Evolutionary conservation across 202 grass and related monocot species (phyloP).

Genomic region (Eragrostis tef): DNA sequence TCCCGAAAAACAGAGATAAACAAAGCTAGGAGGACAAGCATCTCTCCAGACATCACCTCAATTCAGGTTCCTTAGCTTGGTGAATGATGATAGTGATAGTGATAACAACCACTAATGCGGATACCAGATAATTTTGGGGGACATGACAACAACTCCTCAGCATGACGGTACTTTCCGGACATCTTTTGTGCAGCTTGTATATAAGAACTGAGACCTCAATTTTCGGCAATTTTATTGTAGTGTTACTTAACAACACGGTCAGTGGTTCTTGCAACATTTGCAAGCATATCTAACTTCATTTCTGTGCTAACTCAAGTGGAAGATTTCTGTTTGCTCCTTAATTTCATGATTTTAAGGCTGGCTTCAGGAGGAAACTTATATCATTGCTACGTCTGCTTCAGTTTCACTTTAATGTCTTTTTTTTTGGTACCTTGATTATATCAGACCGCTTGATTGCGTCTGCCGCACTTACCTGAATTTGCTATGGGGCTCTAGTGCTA

Average conservation of each 20-base stretch:
- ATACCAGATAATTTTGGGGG: neutral
- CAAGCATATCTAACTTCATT: neutral
- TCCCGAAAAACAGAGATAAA: too few relatives aligned
- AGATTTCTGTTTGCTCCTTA: neutral
- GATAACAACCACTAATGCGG: neutral
- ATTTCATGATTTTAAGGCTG: too few relatives aligned
- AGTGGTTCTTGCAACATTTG: neutral
- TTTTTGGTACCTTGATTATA: neutral
- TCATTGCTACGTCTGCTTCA: too few relatives aligned
- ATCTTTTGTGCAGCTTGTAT: neutral
- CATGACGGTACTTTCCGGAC: neutral
- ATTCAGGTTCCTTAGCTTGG: neutral
- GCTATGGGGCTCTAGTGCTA: too few relatives aligned
- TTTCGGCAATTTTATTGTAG: neutral
- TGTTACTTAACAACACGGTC: neutral
- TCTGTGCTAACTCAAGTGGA: neutral
- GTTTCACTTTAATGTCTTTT: neutral
- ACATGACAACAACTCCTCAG: neutral
- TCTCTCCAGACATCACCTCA: too few relatives aligned
- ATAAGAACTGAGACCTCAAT: neutral
- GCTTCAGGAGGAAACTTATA: too few relatives aligned
- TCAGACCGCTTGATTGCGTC: neutral
- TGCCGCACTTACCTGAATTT: neutral
- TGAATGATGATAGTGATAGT: neutral
- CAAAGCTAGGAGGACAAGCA: too few relatives aligned